Conservation (phyloP, 805 yeast species). For the Yarrowia keelungensis region DNA sequence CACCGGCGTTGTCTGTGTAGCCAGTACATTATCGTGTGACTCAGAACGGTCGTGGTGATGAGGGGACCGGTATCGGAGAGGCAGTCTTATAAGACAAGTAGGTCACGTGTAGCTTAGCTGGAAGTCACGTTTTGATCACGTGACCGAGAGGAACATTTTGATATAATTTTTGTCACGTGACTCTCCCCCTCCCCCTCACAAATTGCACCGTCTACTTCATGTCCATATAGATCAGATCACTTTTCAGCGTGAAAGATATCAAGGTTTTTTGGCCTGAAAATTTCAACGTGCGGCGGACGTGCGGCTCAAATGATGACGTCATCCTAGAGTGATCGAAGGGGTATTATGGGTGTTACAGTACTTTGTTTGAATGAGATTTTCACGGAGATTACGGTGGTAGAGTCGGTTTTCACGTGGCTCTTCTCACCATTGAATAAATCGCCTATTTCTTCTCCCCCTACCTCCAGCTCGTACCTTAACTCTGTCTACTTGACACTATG, state of each 20-base stretch:
- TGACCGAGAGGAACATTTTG: not conserved
- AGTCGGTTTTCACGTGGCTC: no score
- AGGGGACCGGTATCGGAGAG: not conserved
- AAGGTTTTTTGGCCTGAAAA: no score
- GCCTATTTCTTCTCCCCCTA: not conserved
- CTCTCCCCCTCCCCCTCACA: no score
- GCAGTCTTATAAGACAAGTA: no score
- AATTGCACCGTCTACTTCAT: not conserved
- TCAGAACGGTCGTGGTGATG: not conserved
- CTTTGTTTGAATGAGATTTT: no score
- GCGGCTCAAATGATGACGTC: constrained; percentile 2
- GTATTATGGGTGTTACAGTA: no score
- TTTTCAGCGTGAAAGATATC: not conserved
- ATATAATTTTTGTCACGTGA: no score
- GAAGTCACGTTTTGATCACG: not conserved
- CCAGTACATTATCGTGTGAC: constrained; percentile 12
- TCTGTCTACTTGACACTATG: not conserved
- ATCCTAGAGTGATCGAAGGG: not conserved
- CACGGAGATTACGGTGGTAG: no score
- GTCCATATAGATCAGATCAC: not conserved
- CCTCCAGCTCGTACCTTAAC: not conserved
- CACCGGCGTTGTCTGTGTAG: not conserved
- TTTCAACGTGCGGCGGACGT: constrained; percentile 6
- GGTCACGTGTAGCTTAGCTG: no score
- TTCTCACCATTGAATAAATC: no score